Percentiles rank a stretch among this genome's conserved stretches.
Conservation (phyloP, 2,329 filamentous ascomycete genomes). For the Onygena corvina region DNA sequence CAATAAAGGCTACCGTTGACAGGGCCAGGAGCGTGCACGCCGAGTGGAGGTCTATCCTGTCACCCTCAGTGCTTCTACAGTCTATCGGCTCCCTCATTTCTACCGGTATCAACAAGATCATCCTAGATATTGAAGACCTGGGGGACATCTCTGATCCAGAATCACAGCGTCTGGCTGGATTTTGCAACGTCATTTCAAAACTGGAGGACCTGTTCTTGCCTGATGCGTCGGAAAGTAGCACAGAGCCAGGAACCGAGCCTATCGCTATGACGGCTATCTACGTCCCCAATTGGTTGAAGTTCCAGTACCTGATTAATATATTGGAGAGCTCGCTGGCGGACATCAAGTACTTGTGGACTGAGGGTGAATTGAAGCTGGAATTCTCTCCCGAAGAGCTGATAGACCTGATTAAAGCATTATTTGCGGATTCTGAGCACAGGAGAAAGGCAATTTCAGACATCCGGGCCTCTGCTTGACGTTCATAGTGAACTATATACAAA, state of each 20-base stretch:
- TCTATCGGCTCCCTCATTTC: constrained; percentile 48
- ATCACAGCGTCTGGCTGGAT: constrained; percentile 45
- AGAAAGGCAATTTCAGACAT: constrained; percentile 49
- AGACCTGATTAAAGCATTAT: constrained; percentile 52
- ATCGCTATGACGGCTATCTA: constrained; percentile 49
- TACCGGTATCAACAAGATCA: constrained; percentile 47
- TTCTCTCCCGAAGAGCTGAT: constrained; percentile 51
- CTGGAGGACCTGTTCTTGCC: constrained; percentile 47
- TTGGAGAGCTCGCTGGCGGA: constrained; percentile 51
- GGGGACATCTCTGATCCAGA: constrained; percentile 53
- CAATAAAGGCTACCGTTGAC: constrained; percentile 46
- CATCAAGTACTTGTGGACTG: constrained; percentile 53
- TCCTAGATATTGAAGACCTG: constrained; percentile 51
- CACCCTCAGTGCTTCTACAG: constrained; percentile 49
- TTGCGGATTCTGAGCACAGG: constrained; percentile 50
- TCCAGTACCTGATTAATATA: constrained; percentile 53
- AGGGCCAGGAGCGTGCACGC: constrained; percentile 45
- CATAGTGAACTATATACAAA: no score
- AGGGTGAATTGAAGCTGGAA: constrained; percentile 51
- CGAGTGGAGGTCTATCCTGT: constrained; percentile 48
- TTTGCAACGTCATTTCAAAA: constrained; percentile 45
- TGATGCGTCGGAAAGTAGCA: constrained; percentile 25
- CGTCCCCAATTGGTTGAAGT: constrained; percentile 52
- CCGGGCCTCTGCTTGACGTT: constrained; percentile 23
- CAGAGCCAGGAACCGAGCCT: constrained; percentile 18